These are phyloP conservation scores for Phialophora macrospora DNA, from an alignment of 2,329 filamentous ascomycete genomes.

Conservation along the genomic window DNA sequence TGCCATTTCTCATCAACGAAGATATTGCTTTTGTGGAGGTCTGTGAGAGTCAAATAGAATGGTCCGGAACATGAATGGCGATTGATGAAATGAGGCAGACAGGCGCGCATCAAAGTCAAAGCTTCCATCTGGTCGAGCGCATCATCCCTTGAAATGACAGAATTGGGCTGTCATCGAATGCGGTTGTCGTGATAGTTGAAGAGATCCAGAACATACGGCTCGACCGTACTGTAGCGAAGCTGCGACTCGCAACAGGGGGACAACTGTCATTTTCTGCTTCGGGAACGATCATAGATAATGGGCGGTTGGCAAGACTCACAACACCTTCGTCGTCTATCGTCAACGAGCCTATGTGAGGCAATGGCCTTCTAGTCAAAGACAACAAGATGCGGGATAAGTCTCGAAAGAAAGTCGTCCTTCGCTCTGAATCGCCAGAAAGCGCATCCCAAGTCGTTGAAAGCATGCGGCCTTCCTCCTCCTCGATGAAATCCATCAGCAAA, in stretches of 20 bases:
- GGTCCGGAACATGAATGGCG: conserved; percentile 44
- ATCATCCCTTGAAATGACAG: conserved; percentile 27
- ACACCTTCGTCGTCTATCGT: conserved; percentile 37
- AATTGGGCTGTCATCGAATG: conserved; percentile 41
- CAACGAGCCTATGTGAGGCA: conserved; percentile 39
- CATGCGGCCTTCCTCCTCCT: conserved; percentile 33
- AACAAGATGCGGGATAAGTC: conserved; percentile 40
- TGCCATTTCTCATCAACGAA: conserved; percentile 43
- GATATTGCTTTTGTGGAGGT: conserved; percentile 48
- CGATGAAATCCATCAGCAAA: conserved; percentile 34
- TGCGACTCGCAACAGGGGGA: conserved; percentile 36
- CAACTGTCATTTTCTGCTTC: conserved; percentile 41
- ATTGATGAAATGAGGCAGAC: conserved; percentile 40
- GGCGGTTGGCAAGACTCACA: conserved; percentile 39
- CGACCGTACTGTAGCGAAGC: conserved; percentile 38
- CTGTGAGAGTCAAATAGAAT: conserved; percentile 47
- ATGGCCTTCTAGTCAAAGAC: conserved; percentile 33
- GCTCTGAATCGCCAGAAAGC: conserved; percentile 20
- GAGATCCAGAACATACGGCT: conserved; percentile 41
- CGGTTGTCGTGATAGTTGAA: conserved; percentile 41
- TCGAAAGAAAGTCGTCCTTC: conserved; percentile 37
- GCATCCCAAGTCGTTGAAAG: conserved; percentile 27
- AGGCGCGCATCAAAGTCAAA: conserved; percentile 42
- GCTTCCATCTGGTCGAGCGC: conserved; percentile 35
- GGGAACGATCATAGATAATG: conserved; percentile 40